phyloP scores from a whole-genome alignment of 306 rosid genomes.

The Sophora flavescens region DNA sequence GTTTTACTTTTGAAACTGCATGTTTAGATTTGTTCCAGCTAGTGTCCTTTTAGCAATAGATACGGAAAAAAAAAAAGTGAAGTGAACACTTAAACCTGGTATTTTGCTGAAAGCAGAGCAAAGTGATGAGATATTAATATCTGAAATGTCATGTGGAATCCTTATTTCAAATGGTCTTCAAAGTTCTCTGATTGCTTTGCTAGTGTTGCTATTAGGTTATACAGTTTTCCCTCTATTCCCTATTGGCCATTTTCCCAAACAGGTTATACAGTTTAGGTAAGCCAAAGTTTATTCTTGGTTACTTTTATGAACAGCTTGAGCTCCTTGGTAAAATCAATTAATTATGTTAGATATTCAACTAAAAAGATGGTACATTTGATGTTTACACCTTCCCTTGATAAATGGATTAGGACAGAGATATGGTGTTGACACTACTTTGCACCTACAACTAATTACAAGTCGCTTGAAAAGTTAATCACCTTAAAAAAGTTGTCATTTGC shows the following conservation, averaged over 20 bases:
- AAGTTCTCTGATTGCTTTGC: slow-evolving; percentile 60
- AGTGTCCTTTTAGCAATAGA: too few species aligned
- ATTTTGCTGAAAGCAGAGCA: slow-evolving; percentile 42
- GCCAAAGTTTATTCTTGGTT: neutral
- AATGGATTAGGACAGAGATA: neutral
- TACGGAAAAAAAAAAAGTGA: too few species aligned
- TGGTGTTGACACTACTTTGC: too few species aligned
- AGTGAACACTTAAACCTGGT: too few species aligned
- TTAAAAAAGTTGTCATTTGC: neutral
- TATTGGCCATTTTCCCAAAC: neutral
- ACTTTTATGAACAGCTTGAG: neutral
- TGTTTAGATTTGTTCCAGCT: too few species aligned
- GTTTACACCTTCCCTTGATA: neutral
- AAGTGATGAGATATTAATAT: slow-evolving; percentile 46
- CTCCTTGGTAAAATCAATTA: neutral
- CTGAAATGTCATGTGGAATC: slow-evolving; percentile 48
- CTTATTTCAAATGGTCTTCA: slow-evolving; percentile 45
- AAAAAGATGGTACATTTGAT: neutral
- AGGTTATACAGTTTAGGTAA: neutral
- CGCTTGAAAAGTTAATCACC: neutral
- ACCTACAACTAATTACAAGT: neutral
- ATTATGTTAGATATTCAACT: neutral
- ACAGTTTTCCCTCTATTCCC: neutral
- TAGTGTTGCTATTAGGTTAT: neutral
- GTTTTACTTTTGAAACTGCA: neutral